phyloP scores from a whole-genome alignment of 441 rosid genomes.

The Pelargonium myrrhifolium region DNA sequence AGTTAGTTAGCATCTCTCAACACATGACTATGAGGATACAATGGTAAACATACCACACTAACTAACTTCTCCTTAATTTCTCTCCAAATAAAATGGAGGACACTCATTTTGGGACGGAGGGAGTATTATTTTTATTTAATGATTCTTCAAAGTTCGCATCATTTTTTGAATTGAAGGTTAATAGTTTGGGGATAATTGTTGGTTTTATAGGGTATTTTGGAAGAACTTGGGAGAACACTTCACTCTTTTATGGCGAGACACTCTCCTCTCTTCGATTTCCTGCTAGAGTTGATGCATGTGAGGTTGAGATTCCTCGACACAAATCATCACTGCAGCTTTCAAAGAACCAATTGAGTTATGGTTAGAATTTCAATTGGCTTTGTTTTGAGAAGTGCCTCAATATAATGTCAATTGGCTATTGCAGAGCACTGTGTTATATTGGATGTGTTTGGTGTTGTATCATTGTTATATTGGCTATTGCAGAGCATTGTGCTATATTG shows the following conservation, averaged over 20 bases:
- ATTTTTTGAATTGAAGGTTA: too few species aligned
- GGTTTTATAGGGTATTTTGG: too few species aligned
- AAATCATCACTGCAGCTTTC: constrained; percentile 41
- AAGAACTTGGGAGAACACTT: too few species aligned
- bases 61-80: too few species aligned
- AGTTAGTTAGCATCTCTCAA: too few species aligned
- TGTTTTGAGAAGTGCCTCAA: background rate
- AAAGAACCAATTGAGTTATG: constrained; percentile 58
- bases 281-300: constrained; percentile 89
- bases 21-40: too few species aligned
- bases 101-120: too few species aligned
- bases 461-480: background rate
- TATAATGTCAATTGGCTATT: background rate
- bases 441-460: background rate
- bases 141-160: too few species aligned
- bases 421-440: background rate
- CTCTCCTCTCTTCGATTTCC: constrained; percentile 91
- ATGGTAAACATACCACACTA: too few species aligned
- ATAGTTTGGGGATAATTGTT: too few species aligned
- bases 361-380: constrained; percentile 20
- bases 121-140: too few species aligned
- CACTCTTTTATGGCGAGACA: constrained; percentile 86
- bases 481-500: background rate
- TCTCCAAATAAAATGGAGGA: too few species aligned
- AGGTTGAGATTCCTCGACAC: constrained; percentile 81